phyloP scores from a whole-genome alignment of 2,329 filamentous ascomycete species.

The Colletotrichum magnum region DNA sequence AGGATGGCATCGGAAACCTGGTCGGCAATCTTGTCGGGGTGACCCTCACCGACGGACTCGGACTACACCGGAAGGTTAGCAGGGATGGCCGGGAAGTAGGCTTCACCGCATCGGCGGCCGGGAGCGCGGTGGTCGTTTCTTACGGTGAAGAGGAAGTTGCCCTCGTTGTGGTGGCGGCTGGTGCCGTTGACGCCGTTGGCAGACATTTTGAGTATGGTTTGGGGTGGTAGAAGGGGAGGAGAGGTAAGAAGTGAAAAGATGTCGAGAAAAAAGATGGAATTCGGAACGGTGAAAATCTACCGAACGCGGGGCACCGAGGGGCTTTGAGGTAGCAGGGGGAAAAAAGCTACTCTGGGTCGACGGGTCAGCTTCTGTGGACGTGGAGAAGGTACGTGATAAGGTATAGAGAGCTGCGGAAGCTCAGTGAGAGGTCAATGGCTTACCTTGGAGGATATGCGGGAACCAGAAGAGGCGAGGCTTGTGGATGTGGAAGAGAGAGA shows the following conservation, averaged over 20 bases:
- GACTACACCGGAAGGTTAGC: conserved; percentile 65
- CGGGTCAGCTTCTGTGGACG: conserved; percentile 21
- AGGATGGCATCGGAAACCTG: conserved; percentile 99
- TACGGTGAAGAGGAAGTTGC: conserved; percentile 88
- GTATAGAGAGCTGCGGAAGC: background rate
- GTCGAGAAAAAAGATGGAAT: conserved; percentile 46
- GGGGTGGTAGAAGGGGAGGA: conserved; percentile 38
- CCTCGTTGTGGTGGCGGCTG: conserved; percentile 68
- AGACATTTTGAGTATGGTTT: conserved; percentile 68
- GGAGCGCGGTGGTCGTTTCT: conserved; percentile 43
- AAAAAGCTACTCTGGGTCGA: conserved; percentile 28
- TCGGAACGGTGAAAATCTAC: conserved; percentile 33
- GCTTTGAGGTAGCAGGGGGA: conserved; percentile 44
- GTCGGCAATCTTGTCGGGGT: conserved; percentile 98
- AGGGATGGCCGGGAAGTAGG: background rate
- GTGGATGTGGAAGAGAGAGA: conserved; percentile 28
- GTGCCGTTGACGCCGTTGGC: conserved; percentile 63
- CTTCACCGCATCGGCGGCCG: conserved; percentile 4
- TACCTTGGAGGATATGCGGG: conserved; percentile 15
- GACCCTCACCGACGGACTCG: conserved; percentile 90
- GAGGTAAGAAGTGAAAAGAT: conserved; percentile 32
- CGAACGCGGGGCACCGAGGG: conserved; percentile 45
- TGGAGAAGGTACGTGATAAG: conserved; percentile 4
- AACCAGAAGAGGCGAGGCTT: conserved; percentile 8
- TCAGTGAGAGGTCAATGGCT: conserved; percentile 21